A percentile compares a stretch with the other conserved stretches of the same genome.
Conservation (phyloP, 805 yeast genomes). For the Monosporozyma servazzii region DNA sequence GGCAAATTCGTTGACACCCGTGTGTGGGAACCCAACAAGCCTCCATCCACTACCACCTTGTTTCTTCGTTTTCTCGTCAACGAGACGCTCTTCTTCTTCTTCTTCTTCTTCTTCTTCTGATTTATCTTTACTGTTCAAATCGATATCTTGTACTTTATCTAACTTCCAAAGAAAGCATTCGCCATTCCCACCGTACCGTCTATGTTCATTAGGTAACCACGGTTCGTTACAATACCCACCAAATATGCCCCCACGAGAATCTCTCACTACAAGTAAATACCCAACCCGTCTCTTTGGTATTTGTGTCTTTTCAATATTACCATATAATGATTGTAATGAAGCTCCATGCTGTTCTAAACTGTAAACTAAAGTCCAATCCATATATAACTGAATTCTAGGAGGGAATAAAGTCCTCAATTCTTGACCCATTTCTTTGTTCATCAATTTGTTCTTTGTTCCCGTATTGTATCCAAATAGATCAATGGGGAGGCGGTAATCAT, state of each 20-base stretch:
- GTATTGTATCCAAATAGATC: conserved; percentile 50
- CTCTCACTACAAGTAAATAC: conserved; percentile 65
- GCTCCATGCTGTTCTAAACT: conserved; percentile 92
- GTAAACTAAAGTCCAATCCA: conserved; percentile 69
- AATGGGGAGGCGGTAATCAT: conserved; percentile 45
- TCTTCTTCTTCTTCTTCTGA: not conserved
- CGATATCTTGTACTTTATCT: conserved; percentile 34
- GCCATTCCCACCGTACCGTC: conserved; percentile 83
- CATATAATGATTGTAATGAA: conserved; percentile 69
- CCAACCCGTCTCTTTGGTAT: conserved; percentile 44
- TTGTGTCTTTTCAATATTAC: conserved; percentile 33
- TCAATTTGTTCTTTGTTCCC: conserved; percentile 47
- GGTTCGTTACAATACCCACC: conserved; percentile 76
- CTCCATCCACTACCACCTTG: conserved; percentile 28
- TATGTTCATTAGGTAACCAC: conserved; percentile 59
- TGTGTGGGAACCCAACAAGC: conserved; percentile 75
- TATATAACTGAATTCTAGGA: conserved; percentile 64
- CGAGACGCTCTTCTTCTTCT: conserved; percentile 2
- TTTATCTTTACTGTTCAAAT: conserved; percentile 6
- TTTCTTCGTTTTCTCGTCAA: conserved; percentile 8
- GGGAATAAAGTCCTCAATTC: conserved; percentile 70
- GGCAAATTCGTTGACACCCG: conserved; percentile 80
- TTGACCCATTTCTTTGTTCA: conserved; percentile 57
- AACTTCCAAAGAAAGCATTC: conserved; percentile 88
- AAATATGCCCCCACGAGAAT: conserved; percentile 52